Base-by-base conservation (phyloP, 2,329 filamentous ascomycete genomes). In the Proliferodiscus dingleyae region DNA sequence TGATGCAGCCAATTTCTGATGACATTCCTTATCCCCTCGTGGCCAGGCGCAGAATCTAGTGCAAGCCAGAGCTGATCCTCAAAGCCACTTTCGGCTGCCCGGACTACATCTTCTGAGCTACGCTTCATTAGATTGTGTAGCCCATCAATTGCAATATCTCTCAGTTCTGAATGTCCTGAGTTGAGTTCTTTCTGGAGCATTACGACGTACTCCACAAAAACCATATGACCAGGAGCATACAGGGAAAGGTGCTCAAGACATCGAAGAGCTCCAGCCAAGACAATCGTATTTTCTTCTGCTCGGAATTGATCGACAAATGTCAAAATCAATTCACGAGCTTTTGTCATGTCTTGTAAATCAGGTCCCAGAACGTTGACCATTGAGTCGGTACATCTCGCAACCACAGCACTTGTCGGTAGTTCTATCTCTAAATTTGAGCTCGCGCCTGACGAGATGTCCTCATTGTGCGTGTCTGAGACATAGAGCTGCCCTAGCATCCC, bases 401-500 rank as follows among this genome's bases (percentile, higher is more conserved):
- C 83, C 1, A 89, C 86, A 16, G 89, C 83, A 1, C 85, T 80
- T 0, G 91, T 91, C 5, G 88, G 83, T 19, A 90, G 74, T 45
- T 93, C 88, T 57, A 94, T 74, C 66, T 96, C 90, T 28, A 95
- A 77, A 62, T 95, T 97, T 60, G 93, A 96, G 1, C 87, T 89
- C 6, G 89, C 83, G 32, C 87, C 73, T 1, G 87, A 87, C 3
- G 81, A 73, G 18, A 88, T 81, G 62, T 97, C 90, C 21, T 87
- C 74, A 62, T 95, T 91, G 63, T 98, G 93, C 0, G 87, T 88
- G 61, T 98, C 93, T 0, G 85, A 85, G 28, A 90, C 84, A 65
- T 96, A 98, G 1, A 97, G 74, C 61, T 96, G 91, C 16, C 89
- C 89, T 16, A 97, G 75, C 83, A 98, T 94, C 3, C 91, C 93